A percentile compares a stretch with the other conserved stretches of the same genome.
phyloP scores from a whole-genome alignment of 129 eudicot genomes.

The Helianthus annuus region HanXRQr2.0-SUNRISE NC_035446.2:91845731-91846230 shows the following conservation, averaged over 20 bases:
- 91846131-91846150: constrained; percentile 14
- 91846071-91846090: constrained; percentile 12
- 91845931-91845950: constrained; percentile 29
- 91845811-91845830: constrained; percentile 24
- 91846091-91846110: constrained; percentile 41
- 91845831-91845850: constrained; percentile 12
- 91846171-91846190: constrained; percentile 14
- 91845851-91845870: constrained; percentile 33
- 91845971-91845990: constrained; percentile 38
- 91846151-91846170: constrained; percentile 33
- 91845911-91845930: constrained; percentile 34
- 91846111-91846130: constrained; percentile 28
- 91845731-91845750: constrained; percentile 29
- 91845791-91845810: constrained; percentile 6
- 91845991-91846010: constrained; percentile 28
- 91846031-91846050: constrained; percentile 18
- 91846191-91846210: constrained; percentile 30
- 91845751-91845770: constrained; percentile 13
- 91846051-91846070: constrained; percentile 33
- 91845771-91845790: constrained; percentile 31
- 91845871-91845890: constrained; percentile 33
- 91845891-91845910: constrained; percentile 31
- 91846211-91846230: constrained; percentile 32
- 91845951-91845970: constrained; percentile 33
- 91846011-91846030: constrained; percentile 31